These are phyloP conservation scores for Casuarina glauca DNA, from an alignment of 306 rosid species.

Conservation along the genomic window DNA sequence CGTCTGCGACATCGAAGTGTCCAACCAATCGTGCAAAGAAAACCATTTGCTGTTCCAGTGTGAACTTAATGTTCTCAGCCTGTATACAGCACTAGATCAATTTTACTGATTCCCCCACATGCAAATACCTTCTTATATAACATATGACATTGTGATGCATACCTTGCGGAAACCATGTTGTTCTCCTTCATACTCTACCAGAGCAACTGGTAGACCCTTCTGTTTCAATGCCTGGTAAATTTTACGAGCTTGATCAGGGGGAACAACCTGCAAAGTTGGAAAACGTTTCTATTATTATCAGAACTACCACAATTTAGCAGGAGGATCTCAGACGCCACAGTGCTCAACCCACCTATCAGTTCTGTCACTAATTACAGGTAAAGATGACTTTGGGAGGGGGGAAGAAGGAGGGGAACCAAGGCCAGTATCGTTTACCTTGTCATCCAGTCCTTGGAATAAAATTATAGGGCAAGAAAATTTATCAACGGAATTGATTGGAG, in stretches of 20 bases:
- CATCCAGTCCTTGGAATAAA: constrained; percentile 91
- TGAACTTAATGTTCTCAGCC: constrained; percentile 94
- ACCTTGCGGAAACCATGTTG: constrained; percentile 98
- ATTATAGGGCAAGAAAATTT: constrained; percentile 88
- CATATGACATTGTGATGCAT: constrained; percentile 1
- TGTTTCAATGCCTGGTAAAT: constrained; percentile 77
- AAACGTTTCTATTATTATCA: not conserved
- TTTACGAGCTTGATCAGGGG: constrained; percentile 80
- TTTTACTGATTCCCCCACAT: constrained; percentile 12
- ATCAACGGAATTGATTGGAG: constrained; percentile 78
- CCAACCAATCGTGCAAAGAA: constrained; percentile 92
- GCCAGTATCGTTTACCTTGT: constrained; percentile 58
- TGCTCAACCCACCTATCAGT: not conserved
- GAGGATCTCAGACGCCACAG: not conserved
- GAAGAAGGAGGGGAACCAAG: not conserved
- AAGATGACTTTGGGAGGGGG: not conserved
- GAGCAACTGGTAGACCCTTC: constrained; percentile 89
- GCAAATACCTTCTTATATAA: not conserved
- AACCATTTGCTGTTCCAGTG: constrained; percentile 96
- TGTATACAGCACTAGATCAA: constrained; percentile 37
- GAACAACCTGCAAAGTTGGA: constrained; percentile 60
- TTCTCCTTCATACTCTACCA: constrained; percentile 93
- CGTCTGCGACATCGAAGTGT: constrained; percentile 73
- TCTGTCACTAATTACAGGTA: not conserved
- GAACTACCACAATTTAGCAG: not conserved